A percentile compares a stretch with the other conserved stretches of the same genome.
Evolutionary conservation across 257 asterid genomes (phyloP).

Genomic region (Solanum etuberosum): DNA sequence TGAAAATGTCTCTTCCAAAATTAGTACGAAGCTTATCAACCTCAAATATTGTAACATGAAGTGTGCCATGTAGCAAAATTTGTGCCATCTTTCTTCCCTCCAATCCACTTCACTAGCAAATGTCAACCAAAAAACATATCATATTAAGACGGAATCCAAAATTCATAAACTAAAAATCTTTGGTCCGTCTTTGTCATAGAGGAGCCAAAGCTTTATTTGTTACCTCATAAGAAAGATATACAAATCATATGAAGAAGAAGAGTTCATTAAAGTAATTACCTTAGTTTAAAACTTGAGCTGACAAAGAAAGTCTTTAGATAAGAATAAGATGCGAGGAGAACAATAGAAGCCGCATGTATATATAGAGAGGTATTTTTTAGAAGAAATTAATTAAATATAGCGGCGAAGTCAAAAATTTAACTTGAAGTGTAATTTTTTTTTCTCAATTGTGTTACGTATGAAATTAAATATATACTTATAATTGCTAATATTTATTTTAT

Average conservation of each 20-base stretch:
- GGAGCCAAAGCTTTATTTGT: not conserved
- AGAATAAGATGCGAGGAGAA: not conserved
- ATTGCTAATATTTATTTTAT: no score
- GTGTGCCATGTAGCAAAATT: constrained; percentile 26
- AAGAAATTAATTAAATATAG: not conserved
- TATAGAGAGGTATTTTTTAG: not conserved
- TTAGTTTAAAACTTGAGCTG: not conserved
- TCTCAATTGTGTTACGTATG: not conserved
- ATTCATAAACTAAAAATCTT: not conserved
- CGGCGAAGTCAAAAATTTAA: not conserved
- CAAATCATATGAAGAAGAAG: not conserved
- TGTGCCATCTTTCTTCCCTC: constrained; percentile 16
- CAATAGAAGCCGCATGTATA: not conserved
- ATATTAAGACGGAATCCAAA: not conserved
- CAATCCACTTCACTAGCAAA: not conserved
- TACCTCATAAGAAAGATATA: not conserved
- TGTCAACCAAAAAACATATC: not conserved
- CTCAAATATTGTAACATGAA: constrained; percentile 25
- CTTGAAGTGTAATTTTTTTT: not conserved
- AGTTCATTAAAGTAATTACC: not conserved
- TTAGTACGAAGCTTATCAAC: constrained; percentile 15
- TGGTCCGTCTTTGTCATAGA: accelerated
- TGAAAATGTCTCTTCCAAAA: constrained; percentile 2
- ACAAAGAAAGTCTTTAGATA: not conserved
- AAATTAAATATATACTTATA: not conserved